A percentile compares a stretch with the other conserved stretches of the same genome.
phyloP scores from a whole-genome alignment of 2,329 filamentous ascomycete species.

The Curvularia spicifera region DNA sequence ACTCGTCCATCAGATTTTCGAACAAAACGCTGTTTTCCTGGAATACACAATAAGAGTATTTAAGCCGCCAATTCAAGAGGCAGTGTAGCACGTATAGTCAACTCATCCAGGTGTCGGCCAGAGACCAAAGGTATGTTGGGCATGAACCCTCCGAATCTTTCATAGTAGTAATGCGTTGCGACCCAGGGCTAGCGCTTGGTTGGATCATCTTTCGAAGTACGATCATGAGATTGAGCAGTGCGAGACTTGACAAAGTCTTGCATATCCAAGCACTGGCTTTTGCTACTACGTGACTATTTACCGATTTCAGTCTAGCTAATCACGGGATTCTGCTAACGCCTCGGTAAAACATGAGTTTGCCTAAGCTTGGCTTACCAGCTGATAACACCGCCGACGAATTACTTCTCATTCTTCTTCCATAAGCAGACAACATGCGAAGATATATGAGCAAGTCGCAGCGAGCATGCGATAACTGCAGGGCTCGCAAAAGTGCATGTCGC shows the following conservation, averaged over 20 bases:
- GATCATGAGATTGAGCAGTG: no score
- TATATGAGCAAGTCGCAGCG: slow-evolving; percentile 7
- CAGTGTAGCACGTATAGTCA: neutral
- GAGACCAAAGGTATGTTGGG: neutral
- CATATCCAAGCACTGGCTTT: no score
- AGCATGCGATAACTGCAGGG: slow-evolving; percentile 4
- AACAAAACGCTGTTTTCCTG: neutral
- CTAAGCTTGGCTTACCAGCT: neutral
- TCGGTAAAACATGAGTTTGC: no score
- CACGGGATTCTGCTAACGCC: no score
- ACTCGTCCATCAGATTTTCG: neutral
- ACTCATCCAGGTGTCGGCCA: neutral
- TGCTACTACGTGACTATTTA: no score
- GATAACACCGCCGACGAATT: neutral
- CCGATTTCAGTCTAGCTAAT: no score
- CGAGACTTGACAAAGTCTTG: no score
- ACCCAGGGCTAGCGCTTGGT: no score
- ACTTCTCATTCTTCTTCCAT: slow-evolving; percentile 1
- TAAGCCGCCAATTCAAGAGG: neutral
- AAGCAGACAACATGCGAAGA: slow-evolving; percentile 1
- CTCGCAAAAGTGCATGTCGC: slow-evolving; percentile 4
- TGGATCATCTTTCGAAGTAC: no score
- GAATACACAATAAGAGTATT: neutral
- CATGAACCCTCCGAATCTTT: no score
- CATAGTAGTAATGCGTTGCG: no score